Percentiles rank a stretch among this genome's conserved stretches.
phyloP scores from a whole-genome alignment of 768 basidiomycete species.

The Xerocomellus chrysenteron region DNA sequence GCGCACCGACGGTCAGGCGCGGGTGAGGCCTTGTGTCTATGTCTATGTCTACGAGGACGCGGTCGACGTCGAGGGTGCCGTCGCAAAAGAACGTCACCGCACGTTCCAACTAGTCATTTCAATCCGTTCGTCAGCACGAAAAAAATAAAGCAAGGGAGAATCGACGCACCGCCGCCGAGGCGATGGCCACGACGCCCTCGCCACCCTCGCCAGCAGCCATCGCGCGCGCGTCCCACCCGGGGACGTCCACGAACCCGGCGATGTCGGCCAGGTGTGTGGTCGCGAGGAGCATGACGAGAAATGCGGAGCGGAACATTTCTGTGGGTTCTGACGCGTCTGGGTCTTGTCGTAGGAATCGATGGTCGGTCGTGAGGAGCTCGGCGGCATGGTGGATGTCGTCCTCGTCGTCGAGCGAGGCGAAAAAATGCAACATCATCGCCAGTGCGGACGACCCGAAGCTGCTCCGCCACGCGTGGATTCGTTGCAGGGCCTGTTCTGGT shows the following conservation, averaged over 20 bases:
- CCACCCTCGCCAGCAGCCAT: constrained; percentile 1
- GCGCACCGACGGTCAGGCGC: not conserved
- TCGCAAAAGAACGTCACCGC: not conserved
- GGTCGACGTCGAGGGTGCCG: not conserved
- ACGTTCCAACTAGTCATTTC: not conserved
- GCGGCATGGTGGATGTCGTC: not conserved
- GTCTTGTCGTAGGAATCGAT: constrained; percentile 1
- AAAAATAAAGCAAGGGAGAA: no score
- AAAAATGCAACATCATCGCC: constrained; percentile 3
- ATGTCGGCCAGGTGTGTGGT: not conserved
- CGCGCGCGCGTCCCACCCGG: not conserved
- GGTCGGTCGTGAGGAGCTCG: not conserved
- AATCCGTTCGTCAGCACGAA: not conserved
- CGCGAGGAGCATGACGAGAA: not conserved
- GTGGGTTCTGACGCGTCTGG: not conserved
- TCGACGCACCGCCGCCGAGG: constrained; percentile 3
- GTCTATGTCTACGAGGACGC: not conserved
- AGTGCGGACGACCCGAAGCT: constrained; percentile 1
- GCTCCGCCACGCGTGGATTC: not conserved
- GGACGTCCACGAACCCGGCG: not conserved
- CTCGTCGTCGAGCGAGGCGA: not conserved
- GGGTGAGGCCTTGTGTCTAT: not conserved
- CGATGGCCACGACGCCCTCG: constrained; percentile 2
- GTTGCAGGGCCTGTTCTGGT: not conserved
- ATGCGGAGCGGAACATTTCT: not conserved